A percentile compares a stretch with the other conserved stretches of the same genome.
Conservation (phyloP, 2,329 filamentous ascomycete species). For the Phaeoacremonium minimum region DNA sequence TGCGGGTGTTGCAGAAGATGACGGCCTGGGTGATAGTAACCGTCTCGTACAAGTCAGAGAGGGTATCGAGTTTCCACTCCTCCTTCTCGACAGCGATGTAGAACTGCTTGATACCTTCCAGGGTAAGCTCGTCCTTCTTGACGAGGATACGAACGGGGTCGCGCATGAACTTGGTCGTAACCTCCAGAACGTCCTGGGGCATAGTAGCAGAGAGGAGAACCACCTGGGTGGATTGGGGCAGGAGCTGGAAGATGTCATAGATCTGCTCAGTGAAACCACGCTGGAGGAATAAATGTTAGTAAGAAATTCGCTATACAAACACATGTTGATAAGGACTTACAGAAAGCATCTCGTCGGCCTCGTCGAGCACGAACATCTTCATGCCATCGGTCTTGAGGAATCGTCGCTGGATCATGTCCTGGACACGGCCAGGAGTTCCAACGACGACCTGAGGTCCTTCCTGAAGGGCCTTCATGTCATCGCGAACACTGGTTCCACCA, state of each 20-base stretch:
- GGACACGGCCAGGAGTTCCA: constrained; percentile 91
- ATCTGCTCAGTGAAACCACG: constrained; percentile 97
- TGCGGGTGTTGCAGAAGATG: constrained; percentile 98
- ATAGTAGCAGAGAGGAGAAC: constrained; percentile 95
- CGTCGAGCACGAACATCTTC: constrained; percentile 60
- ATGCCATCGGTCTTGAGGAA: constrained; percentile 56
- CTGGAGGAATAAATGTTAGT: constrained; percentile 54
- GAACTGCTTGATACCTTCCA: constrained; percentile 97
- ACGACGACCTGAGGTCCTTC: constrained; percentile 98
- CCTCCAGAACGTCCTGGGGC: constrained; percentile 95
- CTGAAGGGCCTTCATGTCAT: constrained; percentile 96
- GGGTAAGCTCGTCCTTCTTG: constrained; percentile 96
- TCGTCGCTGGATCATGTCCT: constrained; percentile 58
- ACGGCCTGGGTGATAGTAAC: constrained; percentile 98
- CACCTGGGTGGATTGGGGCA: constrained; percentile 96
- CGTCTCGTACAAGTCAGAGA: constrained; percentile 98
- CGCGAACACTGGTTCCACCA: constrained; percentile 94
- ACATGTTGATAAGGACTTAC: constrained; percentile 38
- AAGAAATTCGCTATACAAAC: not conserved
- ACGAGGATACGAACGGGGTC: constrained; percentile 94
- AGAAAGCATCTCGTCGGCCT: constrained; percentile 68
- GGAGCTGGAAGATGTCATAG: constrained; percentile 96
- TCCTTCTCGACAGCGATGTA: constrained; percentile 99
- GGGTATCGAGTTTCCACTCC: constrained; percentile 99
- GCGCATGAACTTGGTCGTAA: constrained; percentile 99